These are phyloP conservation scores for Apophysomyces ossiformis DNA, from an alignment of 371 early-diverging fungal genomes.

Conservation along the genomic window DNA sequence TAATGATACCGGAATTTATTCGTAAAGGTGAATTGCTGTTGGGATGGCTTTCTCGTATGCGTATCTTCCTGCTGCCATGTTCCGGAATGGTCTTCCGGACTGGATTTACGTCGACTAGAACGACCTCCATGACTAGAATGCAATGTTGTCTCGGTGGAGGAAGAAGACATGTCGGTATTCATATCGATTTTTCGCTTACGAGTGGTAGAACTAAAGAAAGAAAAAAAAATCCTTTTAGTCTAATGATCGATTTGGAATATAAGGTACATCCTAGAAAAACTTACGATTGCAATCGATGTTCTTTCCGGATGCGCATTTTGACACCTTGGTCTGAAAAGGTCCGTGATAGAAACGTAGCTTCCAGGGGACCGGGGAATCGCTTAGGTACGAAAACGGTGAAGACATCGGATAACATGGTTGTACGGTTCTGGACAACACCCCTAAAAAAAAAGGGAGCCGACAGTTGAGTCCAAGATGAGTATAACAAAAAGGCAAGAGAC, in stretches of 20 bases:
- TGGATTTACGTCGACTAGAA: background rate
- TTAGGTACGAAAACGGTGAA: constrained; percentile 89
- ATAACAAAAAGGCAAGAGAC: constrained; percentile 10
- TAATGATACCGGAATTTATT: constrained; percentile 1
- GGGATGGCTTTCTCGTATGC: background rate
- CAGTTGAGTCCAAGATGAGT: constrained; percentile 6
- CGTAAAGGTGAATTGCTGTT: background rate
- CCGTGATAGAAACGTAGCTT: constrained; percentile 52
- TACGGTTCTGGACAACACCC: constrained; percentile 37
- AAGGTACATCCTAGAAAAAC: constrained; percentile 4
- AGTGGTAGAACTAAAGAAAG: constrained; percentile 12
- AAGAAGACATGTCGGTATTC: background rate
- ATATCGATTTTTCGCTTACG: constrained; percentile 20
- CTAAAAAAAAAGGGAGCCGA: constrained; percentile 22
- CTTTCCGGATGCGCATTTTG: constrained; percentile 51
- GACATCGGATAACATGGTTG: constrained; percentile 55
- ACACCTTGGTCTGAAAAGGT: constrained; percentile 57
- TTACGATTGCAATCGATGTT: constrained; percentile 38
- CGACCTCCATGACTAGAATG: background rate
- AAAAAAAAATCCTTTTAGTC: background rate
- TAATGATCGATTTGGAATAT: background rate
- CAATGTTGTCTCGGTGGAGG: no score
- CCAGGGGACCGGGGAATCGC: constrained; percentile 90
- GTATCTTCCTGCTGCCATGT: background rate
- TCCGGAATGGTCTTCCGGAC: background rate